Percentiles rank a stretch among this genome's conserved stretches.
Evolutionary conservation across 352 stramenopile species (phyloP).

Genomic region (Pythium scleroteichum): DNA sequence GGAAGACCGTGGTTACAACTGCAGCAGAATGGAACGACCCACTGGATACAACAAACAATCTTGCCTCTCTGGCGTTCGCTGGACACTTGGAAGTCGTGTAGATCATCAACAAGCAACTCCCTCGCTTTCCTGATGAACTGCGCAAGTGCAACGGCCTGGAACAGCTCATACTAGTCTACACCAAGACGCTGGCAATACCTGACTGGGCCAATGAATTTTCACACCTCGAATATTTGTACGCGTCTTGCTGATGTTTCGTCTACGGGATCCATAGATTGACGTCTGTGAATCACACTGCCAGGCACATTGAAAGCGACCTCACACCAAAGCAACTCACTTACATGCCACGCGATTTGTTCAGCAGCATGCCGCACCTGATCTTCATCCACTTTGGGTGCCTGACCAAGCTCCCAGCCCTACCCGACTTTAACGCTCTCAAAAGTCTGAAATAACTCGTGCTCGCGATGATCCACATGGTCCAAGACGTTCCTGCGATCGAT

Average conservation of each 20-base stretch:
- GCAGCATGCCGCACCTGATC: constrained; percentile 14
- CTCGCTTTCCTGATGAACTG: constrained; percentile 18
- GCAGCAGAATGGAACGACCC: constrained; percentile 23
- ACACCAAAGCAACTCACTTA: not conserved
- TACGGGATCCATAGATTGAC: not conserved
- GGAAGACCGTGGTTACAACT: not conserved
- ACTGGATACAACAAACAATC: constrained; percentile 13
- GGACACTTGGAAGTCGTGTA: constrained; percentile 28
- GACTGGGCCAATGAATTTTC: constrained; percentile 23
- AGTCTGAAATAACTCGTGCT: too few species aligned
- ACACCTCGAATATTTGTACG: constrained; percentile 18
- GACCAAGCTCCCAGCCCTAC: constrained; percentile 2
- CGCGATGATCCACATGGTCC: not conserved
- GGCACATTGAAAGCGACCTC: constrained; percentile 22
- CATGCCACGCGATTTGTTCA: constrained; percentile 14
- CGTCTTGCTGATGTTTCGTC: not conserved
- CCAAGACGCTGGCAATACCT: constrained; percentile 24
- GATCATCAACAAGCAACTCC: constrained; percentile 30
- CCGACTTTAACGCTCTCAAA: not conserved
- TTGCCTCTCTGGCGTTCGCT: constrained; percentile 17
- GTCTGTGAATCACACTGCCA: not conserved
- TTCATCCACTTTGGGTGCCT: constrained; percentile 19
- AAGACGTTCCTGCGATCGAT: not conserved
- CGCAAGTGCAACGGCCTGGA: constrained; percentile 18
- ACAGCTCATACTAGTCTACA: constrained; percentile 36